Conservation (phyloP, 768 basidiomycete genomes). For the Tephrocybe sp. region DNA sequence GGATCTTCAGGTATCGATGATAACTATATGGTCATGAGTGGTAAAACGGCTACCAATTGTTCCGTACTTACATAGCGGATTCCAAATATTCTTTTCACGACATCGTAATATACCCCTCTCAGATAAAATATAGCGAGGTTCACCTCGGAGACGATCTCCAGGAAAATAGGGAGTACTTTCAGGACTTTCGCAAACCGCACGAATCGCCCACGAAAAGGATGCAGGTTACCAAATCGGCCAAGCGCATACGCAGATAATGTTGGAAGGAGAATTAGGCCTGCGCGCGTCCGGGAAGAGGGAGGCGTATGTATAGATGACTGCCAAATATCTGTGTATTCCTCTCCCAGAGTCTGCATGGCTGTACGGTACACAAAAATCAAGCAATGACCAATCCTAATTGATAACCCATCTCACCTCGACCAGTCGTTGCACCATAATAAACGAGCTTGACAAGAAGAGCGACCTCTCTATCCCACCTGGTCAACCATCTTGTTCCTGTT, state of each 20-base stretch:
- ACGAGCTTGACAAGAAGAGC: constrained; percentile 65
- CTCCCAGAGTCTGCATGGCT: constrained; percentile 86
- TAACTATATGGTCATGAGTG: constrained; percentile 43
- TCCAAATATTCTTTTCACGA: constrained; percentile 65
- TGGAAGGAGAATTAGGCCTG: constrained; percentile 63
- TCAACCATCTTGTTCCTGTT: constrained; percentile 77
- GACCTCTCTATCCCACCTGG: constrained; percentile 80
- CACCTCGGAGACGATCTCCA: constrained; percentile 65
- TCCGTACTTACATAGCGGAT: constrained; percentile 58
- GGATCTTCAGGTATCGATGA: constrained; percentile 73
- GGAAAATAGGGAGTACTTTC: constrained; percentile 41
- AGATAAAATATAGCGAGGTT: constrained; percentile 85
- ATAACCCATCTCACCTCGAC: constrained; percentile 53
- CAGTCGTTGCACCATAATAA: constrained; percentile 76
- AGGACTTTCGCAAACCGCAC: constrained; percentile 34
- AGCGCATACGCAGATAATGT: constrained; percentile 65
- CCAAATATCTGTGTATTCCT: constrained; percentile 89
- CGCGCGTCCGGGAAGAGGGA: constrained; percentile 46
- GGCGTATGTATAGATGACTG: constrained; percentile 40
- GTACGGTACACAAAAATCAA: not conserved
- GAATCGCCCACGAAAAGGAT: constrained; percentile 34
- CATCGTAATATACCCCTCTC: constrained; percentile 75
- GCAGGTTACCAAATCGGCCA: constrained; percentile 43
- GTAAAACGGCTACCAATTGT: not conserved
- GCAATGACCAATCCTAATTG: not conserved